These are phyloP conservation scores for Sphagnurus paluster DNA, from an alignment of 1,284 basidiomycete genomes.

Conservation along the genomic window DNA sequence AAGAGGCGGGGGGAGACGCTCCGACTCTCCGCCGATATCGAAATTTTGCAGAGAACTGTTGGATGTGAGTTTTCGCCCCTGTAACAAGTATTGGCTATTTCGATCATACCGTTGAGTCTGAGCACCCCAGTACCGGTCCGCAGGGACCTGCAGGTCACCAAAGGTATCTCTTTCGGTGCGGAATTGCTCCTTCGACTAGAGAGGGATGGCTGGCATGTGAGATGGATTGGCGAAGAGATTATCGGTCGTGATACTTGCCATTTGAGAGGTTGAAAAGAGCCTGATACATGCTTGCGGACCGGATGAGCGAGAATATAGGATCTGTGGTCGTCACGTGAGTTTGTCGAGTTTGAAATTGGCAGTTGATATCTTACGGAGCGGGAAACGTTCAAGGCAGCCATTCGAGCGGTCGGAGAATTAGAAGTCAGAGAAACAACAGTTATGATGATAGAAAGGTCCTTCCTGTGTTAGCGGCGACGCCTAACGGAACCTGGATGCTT, in stretches of 20 bases:
- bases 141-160: slow-evolving; percentile 91
- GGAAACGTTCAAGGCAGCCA: slow-evolving; percentile 22
- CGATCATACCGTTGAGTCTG: slow-evolving; percentile 87
- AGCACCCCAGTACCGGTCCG: slow-evolving; percentile 97
- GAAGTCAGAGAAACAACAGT: slow-evolving; percentile 1
- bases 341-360: slow-evolving; percentile 10
- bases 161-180: slow-evolving; percentile 86
- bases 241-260: slow-evolving; percentile 47
- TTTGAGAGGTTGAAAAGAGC: slow-evolving; percentile 38
- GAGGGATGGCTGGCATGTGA: background rate
- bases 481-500: slow-evolving; percentile 9
- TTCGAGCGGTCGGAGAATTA: slow-evolving; percentile 3
- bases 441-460: background rate
- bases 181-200: slow-evolving; percentile 47
- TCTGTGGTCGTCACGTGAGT: slow-evolving; percentile 30
- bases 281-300: slow-evolving; percentile 17
- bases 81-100: slow-evolving; percentile 1
- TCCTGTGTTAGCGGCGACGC: background rate
- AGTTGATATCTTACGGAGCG: slow-evolving; percentile 28
- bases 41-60: slow-evolving; percentile 93
- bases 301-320: slow-evolving; percentile 15
- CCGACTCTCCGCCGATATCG: slow-evolving; percentile 94
- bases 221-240: background rate
- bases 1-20: slow-evolving; percentile 90
- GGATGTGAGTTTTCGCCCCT: slow-evolving; percentile 5